phyloP scores from a whole-genome alignment of 2,329 filamentous ascomycete species.

The Decorospora gaudefroyi region DNA sequence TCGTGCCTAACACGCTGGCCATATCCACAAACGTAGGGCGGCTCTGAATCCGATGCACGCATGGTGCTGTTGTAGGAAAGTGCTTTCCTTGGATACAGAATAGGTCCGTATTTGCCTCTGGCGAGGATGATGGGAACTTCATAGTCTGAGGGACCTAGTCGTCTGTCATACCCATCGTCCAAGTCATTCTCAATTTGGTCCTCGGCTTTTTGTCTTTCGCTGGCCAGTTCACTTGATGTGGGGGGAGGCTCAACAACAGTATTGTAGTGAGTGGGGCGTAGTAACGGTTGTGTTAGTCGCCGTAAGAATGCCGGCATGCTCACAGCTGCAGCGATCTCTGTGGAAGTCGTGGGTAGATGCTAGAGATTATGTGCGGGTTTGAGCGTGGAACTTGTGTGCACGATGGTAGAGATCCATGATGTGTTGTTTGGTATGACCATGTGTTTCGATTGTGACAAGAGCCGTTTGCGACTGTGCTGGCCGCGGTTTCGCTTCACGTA shows the following conservation, averaged over 20 bases:
- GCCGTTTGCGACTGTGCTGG: slow-evolving; percentile 20
- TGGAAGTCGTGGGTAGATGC: neutral
- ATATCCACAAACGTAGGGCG: no score
- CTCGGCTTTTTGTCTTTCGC: neutral
- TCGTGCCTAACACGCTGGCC: slow-evolving; percentile 17
- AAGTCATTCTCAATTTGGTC: slow-evolving; percentile 7
- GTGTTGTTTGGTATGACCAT: slow-evolving; percentile 9
- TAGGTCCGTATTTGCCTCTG: slow-evolving; percentile 16
- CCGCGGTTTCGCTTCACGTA: slow-evolving; percentile 1
- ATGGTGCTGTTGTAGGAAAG: slow-evolving; percentile 30
- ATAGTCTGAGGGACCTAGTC: slow-evolving; percentile 2
- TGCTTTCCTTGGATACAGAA: slow-evolving; percentile 18
- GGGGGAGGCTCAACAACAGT: neutral
- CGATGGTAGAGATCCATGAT: neutral
- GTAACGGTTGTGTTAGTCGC: slow-evolving; percentile 19
- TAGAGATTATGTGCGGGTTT: neutral
- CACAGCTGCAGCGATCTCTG: neutral
- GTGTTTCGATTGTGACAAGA: slow-evolving; percentile 10
- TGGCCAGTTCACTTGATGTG: slow-evolving; percentile 2
- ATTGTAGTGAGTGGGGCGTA: slow-evolving; percentile 6
- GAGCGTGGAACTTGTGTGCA: neutral
- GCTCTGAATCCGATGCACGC: slow-evolving; percentile 17
- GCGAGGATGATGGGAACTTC: slow-evolving; percentile 21
- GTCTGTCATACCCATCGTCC: slow-evolving; percentile 5
- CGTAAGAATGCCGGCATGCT: slow-evolving; percentile 17